Conservation (phyloP, 1,284 basidiomycete species). For the Moesziomyces aphidis region DNA sequence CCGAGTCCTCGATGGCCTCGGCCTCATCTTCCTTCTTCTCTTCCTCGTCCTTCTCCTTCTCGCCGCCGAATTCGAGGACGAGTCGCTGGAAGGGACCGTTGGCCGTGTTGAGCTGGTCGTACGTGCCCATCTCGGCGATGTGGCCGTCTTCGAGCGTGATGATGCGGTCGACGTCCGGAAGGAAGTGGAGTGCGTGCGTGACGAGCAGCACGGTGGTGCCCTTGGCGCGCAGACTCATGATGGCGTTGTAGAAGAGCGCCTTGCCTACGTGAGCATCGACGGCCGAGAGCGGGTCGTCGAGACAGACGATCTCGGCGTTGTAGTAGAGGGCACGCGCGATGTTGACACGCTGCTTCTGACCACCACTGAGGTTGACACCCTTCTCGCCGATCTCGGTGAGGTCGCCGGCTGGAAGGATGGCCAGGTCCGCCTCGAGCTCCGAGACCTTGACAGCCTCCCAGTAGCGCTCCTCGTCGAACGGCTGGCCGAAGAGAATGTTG, state of each 20-base stretch:
- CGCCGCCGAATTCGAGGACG: constrained; percentile 68
- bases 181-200: constrained; percentile 70
- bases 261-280: constrained; percentile 67
- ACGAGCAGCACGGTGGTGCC: constrained; percentile 65
- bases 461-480: constrained; percentile 72
- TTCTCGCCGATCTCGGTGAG: constrained; percentile 75
- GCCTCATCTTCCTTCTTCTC: constrained; percentile 53
- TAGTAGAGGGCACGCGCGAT: constrained; percentile 80
- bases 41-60: constrained; percentile 54
- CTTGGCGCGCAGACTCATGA: constrained; percentile 50
- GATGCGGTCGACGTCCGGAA: constrained; percentile 75
- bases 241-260: constrained; percentile 65
- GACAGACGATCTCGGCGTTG: constrained; percentile 75
- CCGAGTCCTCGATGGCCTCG: constrained; percentile 41
- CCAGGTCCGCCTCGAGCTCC: constrained; percentile 73
- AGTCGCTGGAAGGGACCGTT: constrained; percentile 73
- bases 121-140: constrained; percentile 77
- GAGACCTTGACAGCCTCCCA: constrained; percentile 59
- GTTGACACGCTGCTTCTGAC: constrained; percentile 77
- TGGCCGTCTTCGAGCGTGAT: constrained; percentile 79
- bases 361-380: constrained; percentile 71
- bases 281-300: constrained; percentile 82
- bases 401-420: constrained; percentile 79
- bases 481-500: constrained; percentile 70
- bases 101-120: constrained; percentile 73